Evolutionary conservation across 2,329 filamentous ascomycete genomes (phyloP).

Genomic region (Cercospora sp.): DNA sequence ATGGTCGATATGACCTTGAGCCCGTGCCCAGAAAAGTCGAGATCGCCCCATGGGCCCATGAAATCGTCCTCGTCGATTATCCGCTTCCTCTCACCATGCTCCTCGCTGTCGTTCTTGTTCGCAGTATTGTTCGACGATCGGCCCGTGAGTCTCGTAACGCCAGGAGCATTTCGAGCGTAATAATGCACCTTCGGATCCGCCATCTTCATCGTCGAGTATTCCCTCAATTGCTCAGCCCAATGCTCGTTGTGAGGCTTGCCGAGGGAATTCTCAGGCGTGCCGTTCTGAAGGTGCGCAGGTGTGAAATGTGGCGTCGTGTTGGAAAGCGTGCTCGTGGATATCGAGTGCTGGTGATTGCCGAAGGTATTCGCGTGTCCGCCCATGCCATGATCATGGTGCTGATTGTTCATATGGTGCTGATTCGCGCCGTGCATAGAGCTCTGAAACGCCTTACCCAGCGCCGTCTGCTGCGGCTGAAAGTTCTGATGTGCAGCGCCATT

Average conservation of each 20-base stretch:
- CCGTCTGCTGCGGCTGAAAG: constrained; percentile 53
- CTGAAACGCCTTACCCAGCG: constrained; percentile 70
- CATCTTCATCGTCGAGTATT: constrained; percentile 35
- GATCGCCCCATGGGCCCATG: constrained; percentile 74
- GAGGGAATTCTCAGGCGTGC: constrained; percentile 53
- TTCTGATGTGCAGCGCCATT: constrained; percentile 66
- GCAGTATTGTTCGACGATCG: constrained; percentile 42
- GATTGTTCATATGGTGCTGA: constrained; percentile 43
- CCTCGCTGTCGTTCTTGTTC: constrained; percentile 51
- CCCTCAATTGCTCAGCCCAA: constrained; percentile 83
- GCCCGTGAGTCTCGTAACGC: constrained; percentile 33
- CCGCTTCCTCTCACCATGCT: constrained; percentile 61
- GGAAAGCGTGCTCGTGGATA: constrained; percentile 62
- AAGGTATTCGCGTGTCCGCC: constrained; percentile 59
- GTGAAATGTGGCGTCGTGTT: constrained; percentile 66
- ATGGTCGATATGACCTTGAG: constrained; percentile 76
- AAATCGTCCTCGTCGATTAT: constrained; percentile 58
- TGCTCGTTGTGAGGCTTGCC: constrained; percentile 66
- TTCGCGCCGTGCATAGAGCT: constrained; percentile 56
- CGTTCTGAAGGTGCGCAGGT: constrained; percentile 60
- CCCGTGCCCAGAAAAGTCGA: constrained; percentile 96
- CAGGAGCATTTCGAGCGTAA: constrained; percentile 67
- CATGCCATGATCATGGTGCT: constrained; percentile 52
- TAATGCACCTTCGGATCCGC: constrained; percentile 57
- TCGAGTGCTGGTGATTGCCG: constrained; percentile 62